Conservation (phyloP, 1,284 basidiomycete species). For the Papiliotrema flavescens region DNA sequence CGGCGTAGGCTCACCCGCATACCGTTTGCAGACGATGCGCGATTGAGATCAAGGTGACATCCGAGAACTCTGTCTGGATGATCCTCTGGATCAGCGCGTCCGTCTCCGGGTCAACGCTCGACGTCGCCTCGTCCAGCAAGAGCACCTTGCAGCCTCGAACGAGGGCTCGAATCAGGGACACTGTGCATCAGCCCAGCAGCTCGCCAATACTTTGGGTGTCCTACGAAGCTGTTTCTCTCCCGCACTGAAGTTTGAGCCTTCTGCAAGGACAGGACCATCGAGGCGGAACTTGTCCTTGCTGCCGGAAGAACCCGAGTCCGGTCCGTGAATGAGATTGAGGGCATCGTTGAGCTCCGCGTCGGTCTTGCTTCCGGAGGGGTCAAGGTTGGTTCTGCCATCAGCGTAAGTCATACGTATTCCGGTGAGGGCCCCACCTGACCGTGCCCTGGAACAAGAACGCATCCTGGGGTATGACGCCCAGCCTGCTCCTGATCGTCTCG, state of each 20-base stretch:
- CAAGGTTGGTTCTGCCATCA: constrained; percentile 19
- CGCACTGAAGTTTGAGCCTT: constrained; percentile 51
- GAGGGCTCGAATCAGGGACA: constrained; percentile 66
- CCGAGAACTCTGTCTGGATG: constrained; percentile 65
- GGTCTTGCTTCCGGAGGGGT: constrained; percentile 44
- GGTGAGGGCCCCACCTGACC: constrained; percentile 30
- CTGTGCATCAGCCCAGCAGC: constrained; percentile 14
- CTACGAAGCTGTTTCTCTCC: constrained; percentile 48
- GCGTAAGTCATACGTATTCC: neutral
- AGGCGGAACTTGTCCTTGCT: constrained; percentile 62
- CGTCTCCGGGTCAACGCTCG: constrained; percentile 70
- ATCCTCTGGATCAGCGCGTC: constrained; percentile 70
- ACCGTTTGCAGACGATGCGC: neutral
- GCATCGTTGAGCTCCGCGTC: constrained; percentile 55
- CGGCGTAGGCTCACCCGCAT: constrained; percentile 19
- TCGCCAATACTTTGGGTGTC: neutral
- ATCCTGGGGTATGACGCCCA: constrained; percentile 60
- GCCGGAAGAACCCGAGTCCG: constrained; percentile 42
- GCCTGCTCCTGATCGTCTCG: constrained; percentile 53
- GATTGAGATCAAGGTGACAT: constrained; percentile 23
- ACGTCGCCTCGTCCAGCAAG: constrained; percentile 55
- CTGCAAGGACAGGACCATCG: constrained; percentile 47
- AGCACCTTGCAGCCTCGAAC: constrained; percentile 67
- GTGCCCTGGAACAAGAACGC: constrained; percentile 40
- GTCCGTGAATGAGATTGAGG: constrained; percentile 52